Percentiles rank a stretch among this genome's conserved stretches.
phyloP scores from a whole-genome alignment of 163 green algal species.

The Scenedesmus sp. region DNA sequence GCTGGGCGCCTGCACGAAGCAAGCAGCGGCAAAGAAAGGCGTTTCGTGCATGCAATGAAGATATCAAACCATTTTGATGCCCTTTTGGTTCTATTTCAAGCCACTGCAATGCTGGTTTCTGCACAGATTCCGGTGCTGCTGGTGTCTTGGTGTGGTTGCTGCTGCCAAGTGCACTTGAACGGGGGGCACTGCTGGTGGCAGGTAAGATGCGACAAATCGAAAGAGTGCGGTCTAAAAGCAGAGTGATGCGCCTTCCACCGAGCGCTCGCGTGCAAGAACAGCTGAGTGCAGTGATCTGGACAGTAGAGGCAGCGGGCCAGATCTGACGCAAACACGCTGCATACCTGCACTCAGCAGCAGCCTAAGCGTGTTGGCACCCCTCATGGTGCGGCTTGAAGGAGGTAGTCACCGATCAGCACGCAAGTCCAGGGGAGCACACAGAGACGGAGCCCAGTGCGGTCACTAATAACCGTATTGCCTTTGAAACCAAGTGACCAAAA shows the following conservation, averaged over 20 bases:
- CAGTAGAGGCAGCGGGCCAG: background rate
- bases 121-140: background rate
- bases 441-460: background rate
- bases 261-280: background rate
- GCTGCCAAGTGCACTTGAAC: background rate
- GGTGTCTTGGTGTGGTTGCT: background rate
- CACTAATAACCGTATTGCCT: background rate
- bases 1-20: constrained; percentile 20
- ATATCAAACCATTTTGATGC: background rate
- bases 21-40: background rate
- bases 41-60: too few species aligned
- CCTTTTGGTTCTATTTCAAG: background rate
- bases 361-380: constrained; percentile 1
- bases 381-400: constrained; percentile 16
- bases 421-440: background rate
- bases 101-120: background rate
- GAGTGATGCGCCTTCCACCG: background rate
- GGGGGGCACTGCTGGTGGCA: background rate
- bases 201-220: background rate
- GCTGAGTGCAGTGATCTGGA: background rate
- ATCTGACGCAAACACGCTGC: background rate
- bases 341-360: constrained; percentile 31
- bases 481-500: too few species aligned
- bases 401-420: constrained; percentile 4
- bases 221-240: background rate